Evolutionary conservation across 2,329 filamentous ascomycete species (phyloP).

Genomic region (Graphiopsis chlorocephala): DNA sequence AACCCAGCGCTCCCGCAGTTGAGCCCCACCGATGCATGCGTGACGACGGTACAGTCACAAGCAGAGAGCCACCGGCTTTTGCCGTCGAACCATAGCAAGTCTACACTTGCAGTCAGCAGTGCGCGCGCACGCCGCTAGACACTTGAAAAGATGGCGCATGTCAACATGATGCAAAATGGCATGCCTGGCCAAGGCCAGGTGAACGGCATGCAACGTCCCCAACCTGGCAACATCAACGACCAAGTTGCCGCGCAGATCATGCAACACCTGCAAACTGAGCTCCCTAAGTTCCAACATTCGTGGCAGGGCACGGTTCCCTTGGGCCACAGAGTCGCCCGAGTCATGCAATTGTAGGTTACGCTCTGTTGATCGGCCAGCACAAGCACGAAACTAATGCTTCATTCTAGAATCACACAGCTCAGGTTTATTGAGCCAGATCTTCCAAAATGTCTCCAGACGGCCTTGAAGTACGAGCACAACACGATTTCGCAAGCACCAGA

Average conservation of each 20-base stretch:
- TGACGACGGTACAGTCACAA: not conserved
- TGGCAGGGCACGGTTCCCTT: conserved; percentile 35
- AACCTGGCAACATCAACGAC: conserved; percentile 24
- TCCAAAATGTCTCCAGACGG: conserved; percentile 26
- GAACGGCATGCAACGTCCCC: conserved; percentile 30
- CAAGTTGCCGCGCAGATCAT: conserved; percentile 27
- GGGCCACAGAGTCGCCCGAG: conserved; percentile 26
- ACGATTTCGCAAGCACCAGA: conserved; percentile 23
- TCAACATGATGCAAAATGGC: conserved; percentile 20
- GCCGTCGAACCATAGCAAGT: not conserved
- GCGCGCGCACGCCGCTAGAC: not conserved
- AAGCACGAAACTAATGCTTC: not conserved
- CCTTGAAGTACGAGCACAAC: conserved; percentile 27
- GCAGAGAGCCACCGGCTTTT: not conserved
- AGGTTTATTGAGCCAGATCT: conserved; percentile 24
- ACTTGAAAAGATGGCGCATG: conserved; percentile 11
- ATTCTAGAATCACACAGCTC: conserved; percentile 23
- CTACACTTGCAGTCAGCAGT: not conserved
- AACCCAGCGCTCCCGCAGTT: not conserved
- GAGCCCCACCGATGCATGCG: conserved; percentile 9
- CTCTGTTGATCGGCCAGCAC: not conserved
- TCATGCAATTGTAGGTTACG: conserved; percentile 35
- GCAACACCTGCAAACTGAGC: conserved; percentile 23
- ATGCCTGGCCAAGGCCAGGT: conserved; percentile 18
- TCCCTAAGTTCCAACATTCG: conserved; percentile 22